phyloP scores from a whole-genome alignment of 2,329 filamentous ascomycete species.

The Mariannaea elegans region DNA sequence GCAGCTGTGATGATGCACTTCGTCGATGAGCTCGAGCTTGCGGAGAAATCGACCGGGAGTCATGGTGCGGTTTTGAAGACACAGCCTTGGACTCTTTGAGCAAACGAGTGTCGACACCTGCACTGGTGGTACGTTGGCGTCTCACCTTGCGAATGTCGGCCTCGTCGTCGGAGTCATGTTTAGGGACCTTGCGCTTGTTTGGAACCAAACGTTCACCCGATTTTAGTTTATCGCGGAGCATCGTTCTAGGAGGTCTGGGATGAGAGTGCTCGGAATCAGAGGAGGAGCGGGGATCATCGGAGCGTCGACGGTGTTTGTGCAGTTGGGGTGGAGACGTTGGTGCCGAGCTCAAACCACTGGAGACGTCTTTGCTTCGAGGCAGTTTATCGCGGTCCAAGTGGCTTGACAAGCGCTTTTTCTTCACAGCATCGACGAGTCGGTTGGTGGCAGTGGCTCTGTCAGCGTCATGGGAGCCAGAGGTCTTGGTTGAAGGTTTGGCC shows the following conservation, averaged over 20 bases:
- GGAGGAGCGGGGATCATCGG: slow-evolving; percentile 54
- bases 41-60: slow-evolving; percentile 66
- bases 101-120: slow-evolving; percentile 47
- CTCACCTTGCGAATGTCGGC: slow-evolving; percentile 62
- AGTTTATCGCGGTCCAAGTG: slow-evolving; percentile 52
- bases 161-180: slow-evolving; percentile 67
- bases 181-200: slow-evolving; percentile 63
- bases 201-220: slow-evolving; percentile 56
- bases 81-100: slow-evolving; percentile 46
- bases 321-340: slow-evolving; percentile 62
- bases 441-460: slow-evolving; percentile 48
- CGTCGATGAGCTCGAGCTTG: slow-evolving; percentile 67
- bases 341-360: slow-evolving; percentile 67
- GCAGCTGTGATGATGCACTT: slow-evolving; percentile 71
- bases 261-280: slow-evolving; percentile 66
- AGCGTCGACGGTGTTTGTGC: slow-evolving; percentile 45
- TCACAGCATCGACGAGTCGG: slow-evolving; percentile 47
- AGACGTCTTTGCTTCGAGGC: slow-evolving; percentile 58
- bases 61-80: slow-evolving; percentile 44
- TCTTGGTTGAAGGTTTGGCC: slow-evolving; percentile 45
- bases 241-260: slow-evolving; percentile 53
- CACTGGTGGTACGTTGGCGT: slow-evolving; percentile 61
- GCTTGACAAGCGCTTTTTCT: slow-evolving; percentile 59
- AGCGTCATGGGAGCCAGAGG: slow-evolving; percentile 45
- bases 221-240: slow-evolving; percentile 58